Evolutionary conservation across 176 grass and related monocot species (phyloP).

Genomic region (Oropetium thomaeum): DNA sequence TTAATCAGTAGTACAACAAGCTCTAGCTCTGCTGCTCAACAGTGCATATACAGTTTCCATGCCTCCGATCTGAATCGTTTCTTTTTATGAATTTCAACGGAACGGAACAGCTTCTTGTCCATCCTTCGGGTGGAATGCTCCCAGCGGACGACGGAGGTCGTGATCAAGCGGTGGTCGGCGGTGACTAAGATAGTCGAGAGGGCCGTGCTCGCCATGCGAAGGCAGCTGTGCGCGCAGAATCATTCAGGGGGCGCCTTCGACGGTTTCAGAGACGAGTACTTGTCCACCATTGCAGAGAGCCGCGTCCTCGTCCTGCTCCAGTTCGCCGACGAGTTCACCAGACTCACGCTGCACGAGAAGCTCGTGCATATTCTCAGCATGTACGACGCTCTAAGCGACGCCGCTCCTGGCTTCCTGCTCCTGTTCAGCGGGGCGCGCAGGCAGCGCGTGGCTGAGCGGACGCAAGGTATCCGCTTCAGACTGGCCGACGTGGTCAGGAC

Average conservation of each 20-base stretch:
- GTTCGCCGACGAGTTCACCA: constrained; percentile 23
- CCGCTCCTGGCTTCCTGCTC: not conserved
- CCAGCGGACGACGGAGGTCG: constrained; percentile 4
- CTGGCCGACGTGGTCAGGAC: not conserved
- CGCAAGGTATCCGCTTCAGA: not conserved
- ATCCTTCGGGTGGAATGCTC: constrained; percentile 20
- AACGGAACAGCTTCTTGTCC: constrained; percentile 21
- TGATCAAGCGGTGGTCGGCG: constrained; percentile 30
- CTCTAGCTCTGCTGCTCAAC: no score
- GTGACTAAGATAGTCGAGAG: constrained; percentile 19
- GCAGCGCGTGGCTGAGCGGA: not conserved
- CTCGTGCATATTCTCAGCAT: constrained; percentile 31
- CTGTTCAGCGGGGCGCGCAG: constrained; percentile 14
- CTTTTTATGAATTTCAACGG: not conserved
- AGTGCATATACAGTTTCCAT: no score
- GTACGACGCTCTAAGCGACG: constrained; percentile 28
- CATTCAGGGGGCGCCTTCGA: constrained; percentile 19
- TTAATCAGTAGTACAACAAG: no score
- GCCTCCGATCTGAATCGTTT: not conserved
- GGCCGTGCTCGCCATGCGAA: constrained; percentile 2
- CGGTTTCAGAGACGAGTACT: constrained; percentile 15
- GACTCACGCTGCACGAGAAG: constrained; percentile 32
- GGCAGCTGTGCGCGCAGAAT: constrained; percentile 34
- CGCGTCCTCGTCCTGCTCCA: constrained; percentile 25
- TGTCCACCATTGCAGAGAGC: constrained; percentile 9